Evolutionary conservation across 345 rosid species (phyloP).

Genomic region (Balakata baccata): DNA sequence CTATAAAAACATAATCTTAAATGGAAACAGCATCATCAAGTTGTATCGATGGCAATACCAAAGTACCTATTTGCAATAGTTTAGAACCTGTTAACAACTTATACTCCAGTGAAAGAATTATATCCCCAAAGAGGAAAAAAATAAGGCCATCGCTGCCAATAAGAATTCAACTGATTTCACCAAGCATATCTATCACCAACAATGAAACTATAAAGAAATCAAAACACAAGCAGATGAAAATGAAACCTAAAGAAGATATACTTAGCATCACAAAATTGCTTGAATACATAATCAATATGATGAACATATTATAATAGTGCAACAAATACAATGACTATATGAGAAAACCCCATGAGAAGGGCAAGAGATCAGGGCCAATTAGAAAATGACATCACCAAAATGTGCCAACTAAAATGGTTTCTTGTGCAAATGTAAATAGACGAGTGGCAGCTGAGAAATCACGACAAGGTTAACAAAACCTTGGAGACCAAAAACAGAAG

Average conservation of each 20-base stretch:
- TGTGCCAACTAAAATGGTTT: not conserved
- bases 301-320: not conserved
- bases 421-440: not conserved
- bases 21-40: slow-evolving; percentile 68
- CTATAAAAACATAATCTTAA: slow-evolving; percentile 55
- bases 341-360: not conserved
- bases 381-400: not conserved
- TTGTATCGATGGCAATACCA: slow-evolving; percentile 64
- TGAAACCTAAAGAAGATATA: not conserved
- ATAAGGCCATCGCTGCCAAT: slow-evolving; percentile 7
- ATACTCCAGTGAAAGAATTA: slow-evolving; percentile 35
- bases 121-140: slow-evolving; percentile 25
- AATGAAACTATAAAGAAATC: not conserved
- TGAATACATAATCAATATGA: not conserved
- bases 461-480: not conserved
- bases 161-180: slow-evolving; percentile 23
- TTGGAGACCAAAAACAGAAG: not conserved
- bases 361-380: not conserved
- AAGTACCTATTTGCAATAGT: slow-evolving; percentile 66
- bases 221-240: not conserved
- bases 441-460: not conserved
- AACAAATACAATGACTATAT: not conserved
- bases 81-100: slow-evolving; percentile 63
- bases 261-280: not conserved
- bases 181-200: slow-evolving; percentile 6